Evolutionary conservation across 2,329 filamentous ascomycete species (phyloP).

Genomic region (Diaporthe sp.): DNA sequence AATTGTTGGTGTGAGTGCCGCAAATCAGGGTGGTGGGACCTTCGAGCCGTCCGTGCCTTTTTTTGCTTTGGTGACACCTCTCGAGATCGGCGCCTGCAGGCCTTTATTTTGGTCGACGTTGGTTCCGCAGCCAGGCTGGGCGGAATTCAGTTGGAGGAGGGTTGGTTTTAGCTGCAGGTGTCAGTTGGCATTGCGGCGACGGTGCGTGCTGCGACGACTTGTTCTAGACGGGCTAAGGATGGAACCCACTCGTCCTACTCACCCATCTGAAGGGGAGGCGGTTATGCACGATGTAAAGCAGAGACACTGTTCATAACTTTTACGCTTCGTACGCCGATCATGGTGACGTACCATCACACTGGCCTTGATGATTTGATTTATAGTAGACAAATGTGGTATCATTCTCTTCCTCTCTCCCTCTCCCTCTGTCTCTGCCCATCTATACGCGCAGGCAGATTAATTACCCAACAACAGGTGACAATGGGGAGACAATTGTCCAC

Average conservation of each 20-base stretch:
- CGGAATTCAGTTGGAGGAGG: background rate
- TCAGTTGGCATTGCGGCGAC: slow-evolving; percentile 17
- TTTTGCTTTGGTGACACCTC: background rate
- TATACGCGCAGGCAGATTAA: background rate
- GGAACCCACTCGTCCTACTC: background rate
- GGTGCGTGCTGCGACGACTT: background rate
- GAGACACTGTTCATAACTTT: background rate
- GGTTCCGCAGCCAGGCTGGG: slow-evolving; percentile 11
- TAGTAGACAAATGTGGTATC: slow-evolving; percentile 15
- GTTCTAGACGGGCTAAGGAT: background rate
- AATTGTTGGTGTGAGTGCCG: slow-evolving; percentile 6
- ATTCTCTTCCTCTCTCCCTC: background rate
- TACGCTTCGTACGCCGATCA: background rate
- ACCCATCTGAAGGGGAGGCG: background rate
- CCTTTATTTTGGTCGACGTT: background rate
- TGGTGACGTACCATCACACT: background rate
- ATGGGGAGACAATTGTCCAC: background rate
- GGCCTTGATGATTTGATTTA: background rate
- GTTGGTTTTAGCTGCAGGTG: slow-evolving; percentile 20
- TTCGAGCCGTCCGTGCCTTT: background rate
- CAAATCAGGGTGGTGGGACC: background rate
- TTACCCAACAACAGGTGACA: slow-evolving; percentile 2
- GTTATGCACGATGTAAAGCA: slow-evolving; percentile 2
- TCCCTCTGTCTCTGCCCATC: background rate
- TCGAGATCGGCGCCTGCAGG: slow-evolving; percentile 16